Conservation (phyloP, 495 filamentous ascomycete species). For the Xylaria castorea region DNA sequence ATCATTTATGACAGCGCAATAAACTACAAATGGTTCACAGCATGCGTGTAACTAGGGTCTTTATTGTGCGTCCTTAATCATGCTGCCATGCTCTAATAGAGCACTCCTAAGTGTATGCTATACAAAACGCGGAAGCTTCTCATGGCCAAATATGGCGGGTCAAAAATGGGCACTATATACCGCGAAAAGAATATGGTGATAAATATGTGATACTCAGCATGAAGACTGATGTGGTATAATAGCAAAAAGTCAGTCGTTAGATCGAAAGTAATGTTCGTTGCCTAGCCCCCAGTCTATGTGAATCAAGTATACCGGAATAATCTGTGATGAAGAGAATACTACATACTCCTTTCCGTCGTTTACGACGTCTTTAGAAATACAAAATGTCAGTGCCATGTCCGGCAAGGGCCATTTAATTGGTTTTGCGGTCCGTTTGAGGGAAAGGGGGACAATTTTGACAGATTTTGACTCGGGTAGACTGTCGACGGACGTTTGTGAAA, state of each 20-base stretch:
- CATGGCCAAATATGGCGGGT: no score
- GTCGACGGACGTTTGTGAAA: slow-evolving; percentile 34
- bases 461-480: slow-evolving; percentile 24
- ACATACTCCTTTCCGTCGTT: slow-evolving; percentile 45
- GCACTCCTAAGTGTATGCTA: no score
- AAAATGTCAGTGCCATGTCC: background rate
- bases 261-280: slow-evolving; percentile 31
- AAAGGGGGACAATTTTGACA: no score
- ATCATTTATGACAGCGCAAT: background rate
- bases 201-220: background rate
- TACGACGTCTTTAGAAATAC: slow-evolving; percentile 42
- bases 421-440: no score
- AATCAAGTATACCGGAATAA: slow-evolving; percentile 52
- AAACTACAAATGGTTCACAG: no score
- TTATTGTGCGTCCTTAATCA: no score
- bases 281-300: slow-evolving; percentile 45
- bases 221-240: background rate
- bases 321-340: slow-evolving; percentile 49
- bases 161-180: background rate
- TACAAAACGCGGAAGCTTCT: no score
- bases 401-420: background rate
- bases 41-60: no score
- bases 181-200: background rate
- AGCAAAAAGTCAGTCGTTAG: background rate
- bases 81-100: no score